phyloP scores from a whole-genome alignment of 257 asterid genomes.

The Fraxinus excelsior region DNA sequence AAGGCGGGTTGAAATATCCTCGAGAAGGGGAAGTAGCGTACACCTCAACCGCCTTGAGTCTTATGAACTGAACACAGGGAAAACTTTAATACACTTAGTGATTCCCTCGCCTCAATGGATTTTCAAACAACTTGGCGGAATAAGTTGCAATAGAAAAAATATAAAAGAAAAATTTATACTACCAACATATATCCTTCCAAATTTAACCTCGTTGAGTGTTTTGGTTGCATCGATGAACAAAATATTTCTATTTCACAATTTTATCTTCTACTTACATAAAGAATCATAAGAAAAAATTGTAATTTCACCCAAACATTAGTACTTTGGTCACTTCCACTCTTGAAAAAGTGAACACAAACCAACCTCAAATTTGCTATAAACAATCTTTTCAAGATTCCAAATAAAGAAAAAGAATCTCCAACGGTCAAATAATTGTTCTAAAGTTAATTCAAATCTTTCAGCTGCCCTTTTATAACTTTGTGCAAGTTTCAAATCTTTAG shows the following conservation, averaged over 20 bases:
- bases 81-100: background rate
- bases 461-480: background rate
- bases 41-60: background rate
- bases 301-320: background rate
- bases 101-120: background rate
- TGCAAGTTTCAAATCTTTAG: background rate
- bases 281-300: background rate
- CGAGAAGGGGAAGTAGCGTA: background rate
- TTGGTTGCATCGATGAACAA: background rate
- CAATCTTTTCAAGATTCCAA: slow-evolving; percentile 28
- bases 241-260: background rate
- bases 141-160: background rate
- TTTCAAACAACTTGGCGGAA: no score
- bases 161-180: background rate
- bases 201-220: background rate
- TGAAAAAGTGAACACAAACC: slow-evolving; percentile 4
- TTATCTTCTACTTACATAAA: background rate
- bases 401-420: slow-evolving; percentile 24
- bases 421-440: slow-evolving; percentile 36
- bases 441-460: slow-evolving; percentile 11
- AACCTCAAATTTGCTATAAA: background rate
- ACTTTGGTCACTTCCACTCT: background rate
- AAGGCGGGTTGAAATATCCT: background rate
- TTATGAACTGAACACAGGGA: background rate
- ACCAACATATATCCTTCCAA: no score